Conservation (phyloP, 2,329 filamentous ascomycete species). For the Monosporascus sp. region DNA sequence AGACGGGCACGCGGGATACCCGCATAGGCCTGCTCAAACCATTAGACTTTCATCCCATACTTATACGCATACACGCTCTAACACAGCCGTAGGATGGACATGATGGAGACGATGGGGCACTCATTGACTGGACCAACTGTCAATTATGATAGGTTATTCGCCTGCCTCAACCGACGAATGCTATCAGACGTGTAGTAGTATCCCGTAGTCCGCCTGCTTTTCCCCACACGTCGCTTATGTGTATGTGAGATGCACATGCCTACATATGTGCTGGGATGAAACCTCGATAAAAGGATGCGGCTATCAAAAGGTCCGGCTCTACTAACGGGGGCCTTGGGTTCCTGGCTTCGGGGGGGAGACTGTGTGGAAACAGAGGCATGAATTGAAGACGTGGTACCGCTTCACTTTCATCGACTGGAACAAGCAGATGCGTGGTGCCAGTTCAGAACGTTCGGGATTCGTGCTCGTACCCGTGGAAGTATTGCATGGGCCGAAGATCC, state of each 20-base stretch:
- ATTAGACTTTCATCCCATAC: too few species aligned
- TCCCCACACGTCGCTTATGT: neutral
- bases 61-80: too few species aligned
- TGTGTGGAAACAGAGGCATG: neutral
- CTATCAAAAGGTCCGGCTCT: neutral
- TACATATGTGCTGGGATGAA: neutral
- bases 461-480: neutral
- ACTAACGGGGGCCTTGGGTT: neutral
- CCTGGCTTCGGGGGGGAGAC: neutral
- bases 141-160: too few species aligned
- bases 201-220: too few species aligned
- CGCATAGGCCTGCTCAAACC: too few species aligned
- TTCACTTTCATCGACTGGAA: neutral
- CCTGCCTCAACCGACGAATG: too few species aligned
- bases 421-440: neutral
- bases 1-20: too few species aligned
- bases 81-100: too few species aligned
- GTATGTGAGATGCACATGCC: neutral
- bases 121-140: too few species aligned
- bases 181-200: too few species aligned
- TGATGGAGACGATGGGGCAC: too few species aligned
- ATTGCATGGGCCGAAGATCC: neutral
- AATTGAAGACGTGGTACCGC: neutral
- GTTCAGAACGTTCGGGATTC: neutral
- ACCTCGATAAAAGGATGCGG: neutral